Evolutionary conservation across 176 grass and related monocot species (phyloP), one percentile per base, ranked within the genome.

Genomic region (Avena sativa): DNA sequence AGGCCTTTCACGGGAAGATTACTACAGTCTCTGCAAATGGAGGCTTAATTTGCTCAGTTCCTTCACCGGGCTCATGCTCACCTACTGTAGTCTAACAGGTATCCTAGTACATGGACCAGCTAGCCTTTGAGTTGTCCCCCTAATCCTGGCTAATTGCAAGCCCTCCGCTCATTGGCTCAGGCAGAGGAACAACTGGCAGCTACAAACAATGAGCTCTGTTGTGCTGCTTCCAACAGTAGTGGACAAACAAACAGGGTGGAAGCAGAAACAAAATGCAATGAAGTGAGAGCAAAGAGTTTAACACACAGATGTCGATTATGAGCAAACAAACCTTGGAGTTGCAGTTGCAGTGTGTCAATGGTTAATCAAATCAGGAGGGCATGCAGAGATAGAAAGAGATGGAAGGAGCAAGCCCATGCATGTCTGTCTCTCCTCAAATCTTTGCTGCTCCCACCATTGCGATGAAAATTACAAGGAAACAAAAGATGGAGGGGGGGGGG

Each of bases 261-360:
- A 78, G 82, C 10, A 60, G 49, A 83, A 68, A 52, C 50, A 84
- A 58, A 58, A 91, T 65, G 63, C 50, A 43, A 63, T 68, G 10
- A 83, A 72, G 59, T 62, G 66, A 57, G 55, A 57, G 55, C 55
- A 57, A 20, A 57, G 55, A 57, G 55, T 57, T 57, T 57, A 19
- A 20, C 55, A 57, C 55, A 20, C 17, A 20, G 17, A 57, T 57
- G 55, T 57, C 6, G 17, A 57, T 57, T 17, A 57, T 57, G 55
- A 57, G 26, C n/a, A 56, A 73, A 78, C 84, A 83, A 78, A 90
- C 89, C 89, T 90, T 73, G 71, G 26, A 50, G 34, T 59, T 81
- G 60, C 44, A 80, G 21, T 52, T 16, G 43, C 23, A 13, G 40
- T 55, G 50, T 16, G 51, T 59, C 61, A 58, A 74, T 17, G 57